Base-by-base conservation (phyloP, 257 asterid genomes). In the Solanum megistacrolobum region DNA sequence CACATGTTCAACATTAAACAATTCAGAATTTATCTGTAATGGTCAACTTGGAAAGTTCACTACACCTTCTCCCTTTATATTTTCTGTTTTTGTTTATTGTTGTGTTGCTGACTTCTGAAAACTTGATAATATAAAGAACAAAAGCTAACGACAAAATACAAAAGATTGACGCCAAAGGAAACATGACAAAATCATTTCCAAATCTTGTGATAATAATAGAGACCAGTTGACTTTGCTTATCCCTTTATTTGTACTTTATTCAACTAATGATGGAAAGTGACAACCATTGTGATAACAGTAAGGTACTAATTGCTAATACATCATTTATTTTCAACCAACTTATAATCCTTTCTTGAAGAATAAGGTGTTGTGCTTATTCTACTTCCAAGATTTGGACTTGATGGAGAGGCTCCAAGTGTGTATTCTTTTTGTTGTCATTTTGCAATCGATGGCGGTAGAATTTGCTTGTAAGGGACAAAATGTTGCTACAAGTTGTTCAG, bases 401-500 rank as follows among this genome's bases (percentile, higher is more conserved):
- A 83, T 89, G 93, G 89, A 83, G 84, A 85, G 83, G 78, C 36
- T 55, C 71, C 66, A 84, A 48, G 76, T 74, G 38, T 25, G 13
- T 89, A 25, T 31, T 79, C 87, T 92, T 88, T 65, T 89, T 65
- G 60, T 84, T 16, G 18, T 90, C 36, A 83, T 89, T 74, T 89
- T 91, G 84, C 88, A 65, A 60, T 87, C 89, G 32, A 78, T 27
- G 52, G 31, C 90, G 27, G 35, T 41, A 82, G 21, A 75, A 25
- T 72, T 27, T 14, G 66, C 32, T 16, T 87, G 88, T 87, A 39
- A 60, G 71, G 89, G 71, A 27, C 88, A 86, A 84, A 79, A 81
- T 75, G 69, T 34, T 5, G 39, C 36, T 27, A 60, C 48, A 9
- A 93, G 36, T 48, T 92, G 92, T 69, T 86, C 87, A 46, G 76